These are phyloP conservation scores for Lantana camara DNA, from an alignment of 257 asterid species.

Conservation along the genomic window DNA sequence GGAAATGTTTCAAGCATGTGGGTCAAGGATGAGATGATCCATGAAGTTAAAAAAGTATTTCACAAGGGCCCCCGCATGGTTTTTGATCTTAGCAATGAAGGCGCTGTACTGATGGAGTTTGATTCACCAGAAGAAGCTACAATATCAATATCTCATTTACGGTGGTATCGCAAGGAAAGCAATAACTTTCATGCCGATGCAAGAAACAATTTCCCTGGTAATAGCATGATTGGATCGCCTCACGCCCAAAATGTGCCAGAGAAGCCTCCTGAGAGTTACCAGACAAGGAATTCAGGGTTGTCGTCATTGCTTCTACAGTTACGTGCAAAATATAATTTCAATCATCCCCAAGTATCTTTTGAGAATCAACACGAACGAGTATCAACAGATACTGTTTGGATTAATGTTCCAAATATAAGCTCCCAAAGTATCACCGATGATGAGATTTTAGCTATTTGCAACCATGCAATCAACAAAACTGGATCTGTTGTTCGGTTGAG, in stretches of 20 bases:
- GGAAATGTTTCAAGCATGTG: constrained; percentile 71
- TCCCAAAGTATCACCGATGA: constrained; percentile 52
- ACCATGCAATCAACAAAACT: constrained; percentile 51
- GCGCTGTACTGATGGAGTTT: constrained; percentile 76
- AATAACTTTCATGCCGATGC: constrained; percentile 45
- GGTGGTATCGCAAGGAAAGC: constrained; percentile 69
- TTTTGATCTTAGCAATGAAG: constrained; percentile 72
- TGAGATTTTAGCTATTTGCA: constrained; percentile 58
- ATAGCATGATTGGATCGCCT: constrained; percentile 55
- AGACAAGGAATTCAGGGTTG: constrained; percentile 50
- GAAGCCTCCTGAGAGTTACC: constrained; percentile 52
- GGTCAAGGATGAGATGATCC: constrained; percentile 84
- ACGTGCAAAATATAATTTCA: constrained; percentile 50
- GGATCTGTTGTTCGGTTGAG: constrained; percentile 59
- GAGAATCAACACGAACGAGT: constrained; percentile 46
- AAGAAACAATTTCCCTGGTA: constrained; percentile 44
- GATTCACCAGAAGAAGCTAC: constrained; percentile 93
- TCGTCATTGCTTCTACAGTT: constrained; percentile 50
- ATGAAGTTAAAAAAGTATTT: constrained; percentile 67
- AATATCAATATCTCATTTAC: constrained; percentile 60
- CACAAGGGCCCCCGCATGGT: constrained; percentile 75
- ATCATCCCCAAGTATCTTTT: constrained; percentile 37
- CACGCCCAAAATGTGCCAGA: constrained; percentile 48
- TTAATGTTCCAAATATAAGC: constrained; percentile 46
- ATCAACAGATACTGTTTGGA: constrained; percentile 45